A percentile compares a stretch with the other conserved stretches of the same genome.
These are phyloP conservation scores for Claviceps paspali DNA, from an alignment of 2,329 filamentous ascomycete species.

Conservation along the genomic window DNA sequence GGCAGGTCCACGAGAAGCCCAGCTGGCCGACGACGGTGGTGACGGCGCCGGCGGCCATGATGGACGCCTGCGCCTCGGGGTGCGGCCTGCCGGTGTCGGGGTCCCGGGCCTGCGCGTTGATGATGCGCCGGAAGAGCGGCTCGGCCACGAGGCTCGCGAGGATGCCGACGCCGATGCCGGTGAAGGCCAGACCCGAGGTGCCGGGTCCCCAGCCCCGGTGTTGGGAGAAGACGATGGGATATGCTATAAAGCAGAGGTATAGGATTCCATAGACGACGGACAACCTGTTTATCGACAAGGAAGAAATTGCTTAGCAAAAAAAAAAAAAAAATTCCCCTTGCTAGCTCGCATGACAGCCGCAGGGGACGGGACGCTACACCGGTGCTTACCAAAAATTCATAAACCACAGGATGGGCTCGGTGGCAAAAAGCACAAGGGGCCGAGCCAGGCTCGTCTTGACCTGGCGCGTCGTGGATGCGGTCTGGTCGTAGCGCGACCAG, in stretches of 20 bases:
- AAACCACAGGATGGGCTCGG: constrained; percentile 67
- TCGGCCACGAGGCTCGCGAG: constrained; percentile 47
- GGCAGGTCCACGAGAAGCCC: constrained; percentile 77
- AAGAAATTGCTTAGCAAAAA: no score
- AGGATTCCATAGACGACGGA: constrained; percentile 76
- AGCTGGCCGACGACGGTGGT: constrained; percentile 66
- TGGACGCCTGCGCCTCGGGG: constrained; percentile 67
- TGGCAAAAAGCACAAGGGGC: constrained; percentile 62
- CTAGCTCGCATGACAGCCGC: no score
- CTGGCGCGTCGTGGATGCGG: constrained; percentile 45
- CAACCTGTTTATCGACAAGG: no score
- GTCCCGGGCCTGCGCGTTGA: constrained; percentile 61
- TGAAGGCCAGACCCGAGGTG: constrained; percentile 60
- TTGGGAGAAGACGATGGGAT: constrained; percentile 68
- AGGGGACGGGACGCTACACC: no score
- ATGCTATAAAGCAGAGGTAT: constrained; percentile 81
- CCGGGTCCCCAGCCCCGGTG: constrained; percentile 63
- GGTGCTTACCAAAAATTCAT: constrained; percentile 52
- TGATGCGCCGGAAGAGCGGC: constrained; percentile 60
- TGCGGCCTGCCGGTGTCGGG: constrained; percentile 56
- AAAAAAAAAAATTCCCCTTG: no score
- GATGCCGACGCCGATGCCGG: constrained; percentile 51
- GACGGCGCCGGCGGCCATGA: constrained; percentile 65
- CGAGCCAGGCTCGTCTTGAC: constrained; percentile 62
- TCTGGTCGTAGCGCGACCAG: constrained; percentile 71